Evolutionary conservation across 495 filamentous ascomycete species (phyloP).

Genomic region (Penicillium silybi): DNA sequence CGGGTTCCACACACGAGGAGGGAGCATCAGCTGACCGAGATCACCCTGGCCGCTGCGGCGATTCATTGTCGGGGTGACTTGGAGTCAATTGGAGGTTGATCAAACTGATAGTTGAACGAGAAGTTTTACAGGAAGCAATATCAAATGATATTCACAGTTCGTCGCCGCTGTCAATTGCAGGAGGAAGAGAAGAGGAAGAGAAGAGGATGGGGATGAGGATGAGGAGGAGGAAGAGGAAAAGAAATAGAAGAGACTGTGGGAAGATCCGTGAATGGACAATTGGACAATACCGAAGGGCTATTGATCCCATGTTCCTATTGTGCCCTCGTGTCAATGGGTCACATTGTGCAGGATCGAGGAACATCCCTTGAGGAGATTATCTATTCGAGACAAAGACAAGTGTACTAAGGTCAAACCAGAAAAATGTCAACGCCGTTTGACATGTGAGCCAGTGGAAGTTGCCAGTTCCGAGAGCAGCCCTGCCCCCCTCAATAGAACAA

Average conservation of each 20-base stretch:
- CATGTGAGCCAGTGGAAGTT: neutral
- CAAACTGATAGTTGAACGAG: neutral
- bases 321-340: neutral
- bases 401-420: neutral
- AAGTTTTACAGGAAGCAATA: neutral
- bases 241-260: neutral
- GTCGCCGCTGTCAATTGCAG: no score
- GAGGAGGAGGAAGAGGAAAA: no score
- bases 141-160: no score
- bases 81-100: neutral
- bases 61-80: neutral
- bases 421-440: neutral
- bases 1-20: neutral
- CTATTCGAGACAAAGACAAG: neutral
- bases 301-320: neutral
- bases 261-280: neutral
- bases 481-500: neutral
- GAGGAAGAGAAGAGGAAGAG: neutral
- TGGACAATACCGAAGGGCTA: neutral
- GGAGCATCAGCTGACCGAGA: no score
- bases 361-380: neutral
- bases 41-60: no score
- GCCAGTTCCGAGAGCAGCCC: neutral
- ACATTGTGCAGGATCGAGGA: neutral
- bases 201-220: no score